Base-by-base conservation (phyloP, 108 stramenopile genomes). In the Epipyxis sp. region DNA sequence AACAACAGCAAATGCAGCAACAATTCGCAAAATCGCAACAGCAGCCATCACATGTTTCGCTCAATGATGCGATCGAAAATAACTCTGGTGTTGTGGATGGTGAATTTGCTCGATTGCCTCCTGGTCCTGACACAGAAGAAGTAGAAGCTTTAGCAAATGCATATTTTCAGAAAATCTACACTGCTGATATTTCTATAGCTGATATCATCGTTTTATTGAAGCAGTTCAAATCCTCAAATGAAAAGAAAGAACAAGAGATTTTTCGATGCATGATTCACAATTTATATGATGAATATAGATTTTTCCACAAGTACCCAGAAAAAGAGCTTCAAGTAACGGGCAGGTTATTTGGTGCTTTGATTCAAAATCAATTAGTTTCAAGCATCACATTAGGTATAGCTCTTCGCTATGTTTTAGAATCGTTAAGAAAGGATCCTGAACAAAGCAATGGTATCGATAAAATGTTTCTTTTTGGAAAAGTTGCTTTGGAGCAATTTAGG, bases 221-320 rank as follows among this genome's bases (percentile, higher is more conserved):
- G 78, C 86, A 86, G 16, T 97, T 99, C 92, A 95, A 96, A 86
- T 82, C 86, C 6, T 94, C 93, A n/a, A 87, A 89, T 6, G 92
- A 94, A 61, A 76, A 83, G 25, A 85, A 91, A 59, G 98, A 97
- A 77, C 94, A 97, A 81, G 96, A 99, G 77, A 94, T 99, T 67
- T 99, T 99, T 79, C 93, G 94, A 16, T 97, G 94, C 80, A 96
- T 99, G 94, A 92, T 97, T 68, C 98, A 96, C 83, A 96, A 97
- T 85, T 87, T 99, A 0, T 96, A 97, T 77, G 95, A 97, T 79
- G 96, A 99, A 79, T 99, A 99, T 87, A 82, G 96, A 57, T 97
- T 97, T 90, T 97, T 97, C 82, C 91, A 94, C 78, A 95, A 93
- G 82, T 97, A 99, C 81, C 95, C 96, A 1, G 98, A 97, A 81